Conservation (phyloP, 441 rosid genomes). For the Metrosideros polymorpha region DNA sequence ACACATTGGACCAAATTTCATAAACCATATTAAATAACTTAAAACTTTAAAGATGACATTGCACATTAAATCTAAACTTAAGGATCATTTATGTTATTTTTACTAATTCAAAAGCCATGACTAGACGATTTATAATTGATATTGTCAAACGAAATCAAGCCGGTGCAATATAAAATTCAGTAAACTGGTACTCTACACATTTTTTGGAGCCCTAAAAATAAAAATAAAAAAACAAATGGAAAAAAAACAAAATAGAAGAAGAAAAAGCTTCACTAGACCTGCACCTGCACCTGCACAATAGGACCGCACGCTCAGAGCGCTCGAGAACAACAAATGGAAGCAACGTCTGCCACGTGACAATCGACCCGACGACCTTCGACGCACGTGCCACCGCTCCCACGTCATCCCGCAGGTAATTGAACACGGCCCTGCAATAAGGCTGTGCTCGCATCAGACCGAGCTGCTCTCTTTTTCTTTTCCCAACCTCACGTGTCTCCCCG, state of each 20-base stretch:
- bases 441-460: not conserved
- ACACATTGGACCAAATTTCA: too few relatives aligned
- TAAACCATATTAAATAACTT: too few relatives aligned
- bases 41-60: fast-evolving
- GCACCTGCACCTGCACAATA: not conserved
- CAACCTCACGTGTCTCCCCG: not conserved
- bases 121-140: not conserved
- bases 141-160: not conserved
- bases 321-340: not conserved
- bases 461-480: not conserved
- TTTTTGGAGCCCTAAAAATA: not conserved
- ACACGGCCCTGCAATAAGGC: not conserved
- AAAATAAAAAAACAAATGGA: not conserved
- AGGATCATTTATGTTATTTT: not conserved
- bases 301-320: not conserved
- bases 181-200: not conserved
- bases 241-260: too few relatives aligned
- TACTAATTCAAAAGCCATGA: not conserved
- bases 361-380: not conserved
- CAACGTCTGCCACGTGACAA: not conserved
- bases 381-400: not conserved
- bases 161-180: not conserved
- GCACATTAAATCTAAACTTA: fast-evolving
- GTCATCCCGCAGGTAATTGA: not conserved
- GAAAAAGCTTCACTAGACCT: not conserved